phyloP scores from a whole-genome alignment of 1,284 basidiomycete genomes.

The Exobasidium rhododendri region DNA sequence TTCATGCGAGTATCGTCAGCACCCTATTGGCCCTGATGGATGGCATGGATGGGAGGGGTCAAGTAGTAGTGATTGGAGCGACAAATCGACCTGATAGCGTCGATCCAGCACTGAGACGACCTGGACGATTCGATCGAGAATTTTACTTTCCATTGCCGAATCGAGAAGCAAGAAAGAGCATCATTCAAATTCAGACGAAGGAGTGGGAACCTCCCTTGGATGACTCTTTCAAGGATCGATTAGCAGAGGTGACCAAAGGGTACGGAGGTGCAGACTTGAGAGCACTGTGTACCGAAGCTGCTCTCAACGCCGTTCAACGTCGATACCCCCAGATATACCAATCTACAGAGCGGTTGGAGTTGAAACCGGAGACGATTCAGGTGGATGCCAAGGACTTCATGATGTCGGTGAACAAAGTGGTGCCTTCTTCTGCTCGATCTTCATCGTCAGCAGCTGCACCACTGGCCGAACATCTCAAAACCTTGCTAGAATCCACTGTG shows the following conservation, averaged over 20 bases:
- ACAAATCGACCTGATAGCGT: constrained; percentile 96
- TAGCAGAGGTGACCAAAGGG: constrained; percentile 90
- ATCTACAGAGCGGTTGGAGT: constrained; percentile 76
- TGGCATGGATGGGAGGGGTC: constrained; percentile 93
- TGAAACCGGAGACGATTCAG: constrained; percentile 80
- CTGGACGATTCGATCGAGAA: constrained; percentile 94
- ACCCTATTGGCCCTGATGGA: constrained; percentile 97
- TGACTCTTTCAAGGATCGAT: constrained; percentile 64
- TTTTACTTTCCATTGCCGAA: constrained; percentile 95
- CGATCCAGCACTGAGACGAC: constrained; percentile 88
- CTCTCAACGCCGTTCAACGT: constrained; percentile 91
- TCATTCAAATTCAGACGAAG: constrained; percentile 84
- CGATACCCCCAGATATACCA: constrained; percentile 97
- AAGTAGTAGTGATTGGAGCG: constrained; percentile 96
- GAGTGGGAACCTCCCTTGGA: constrained; percentile 83
- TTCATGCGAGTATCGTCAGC: constrained; percentile 94
- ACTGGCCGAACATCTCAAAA: constrained; percentile 78
- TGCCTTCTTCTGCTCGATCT: constrained; percentile 90
- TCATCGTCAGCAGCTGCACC: constrained; percentile 79
- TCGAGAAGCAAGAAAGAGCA: constrained; percentile 78
- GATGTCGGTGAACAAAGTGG: constrained; percentile 83
- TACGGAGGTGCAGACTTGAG: constrained; percentile 96
- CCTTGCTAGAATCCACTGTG: constrained; percentile 70
- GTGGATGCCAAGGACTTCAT: constrained; percentile 92
- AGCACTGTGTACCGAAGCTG: constrained; percentile 73